Base-by-base conservation (phyloP, 116 monocot species). In the Dioscorea cayenensis region DNA sequence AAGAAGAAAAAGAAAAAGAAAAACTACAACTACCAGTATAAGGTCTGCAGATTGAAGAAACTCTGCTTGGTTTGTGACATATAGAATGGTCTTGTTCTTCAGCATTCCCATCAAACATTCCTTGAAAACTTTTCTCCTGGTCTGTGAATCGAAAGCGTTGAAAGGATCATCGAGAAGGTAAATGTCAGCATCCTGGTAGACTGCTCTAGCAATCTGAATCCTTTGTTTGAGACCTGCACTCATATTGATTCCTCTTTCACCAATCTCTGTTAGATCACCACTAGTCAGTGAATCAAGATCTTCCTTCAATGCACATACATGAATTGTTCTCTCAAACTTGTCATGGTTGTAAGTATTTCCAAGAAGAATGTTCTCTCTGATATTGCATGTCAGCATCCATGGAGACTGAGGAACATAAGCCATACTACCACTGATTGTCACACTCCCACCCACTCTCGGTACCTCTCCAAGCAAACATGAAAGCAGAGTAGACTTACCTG, bases 151-250 rank as follows among this genome's bases (percentile, higher is more conserved):
- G 21, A 94, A 76, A 51, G 91, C 88, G 75, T 89, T 95, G 69
- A 95, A 95, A 64, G 91, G 91, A 51, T 95, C 95, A 78, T 95
- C 95, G 64, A 95, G 82, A 73, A 95, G 90, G 68, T 90, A 94
- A 37, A 94, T 86, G 65, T 94, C 94, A 38, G 90, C 85, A 71
- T 94, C 90, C 75, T 94, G 86, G 28, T 90, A 94, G 52, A 88
- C 80, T 63, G 90, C 87, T 43, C 90, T 64, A 35, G 94, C 94
- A 9, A 90, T 85, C 75, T 90, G 94, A 62, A 94, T 94, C 63
- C 90, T 69, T 69, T 94, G 90, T 49, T 88, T 90, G 62, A 90
- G 90, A 6, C 90, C 94, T 50, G 90, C 87, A 50, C 83, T 89
- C 83, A 89, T 83, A 65, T 85, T 89, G 64, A 83, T 83, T 19